A percentile compares a stretch with the other conserved stretches of the same genome.
phyloP scores from a whole-genome alignment of 495 filamentous ascomycete genomes.

The Penicillium paxilli region DNA sequence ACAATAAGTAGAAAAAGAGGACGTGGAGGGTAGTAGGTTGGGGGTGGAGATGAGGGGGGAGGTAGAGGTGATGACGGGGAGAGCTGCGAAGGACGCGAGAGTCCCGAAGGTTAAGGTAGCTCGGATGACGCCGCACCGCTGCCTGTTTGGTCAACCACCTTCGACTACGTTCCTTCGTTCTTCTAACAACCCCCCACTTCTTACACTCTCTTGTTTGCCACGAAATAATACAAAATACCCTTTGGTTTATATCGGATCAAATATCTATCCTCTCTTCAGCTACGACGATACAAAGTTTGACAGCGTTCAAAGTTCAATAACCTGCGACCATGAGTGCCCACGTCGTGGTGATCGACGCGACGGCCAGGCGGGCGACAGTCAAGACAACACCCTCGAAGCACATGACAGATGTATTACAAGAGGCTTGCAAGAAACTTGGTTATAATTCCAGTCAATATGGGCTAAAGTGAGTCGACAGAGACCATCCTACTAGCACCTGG shows the following conservation, averaged over 20 bases:
- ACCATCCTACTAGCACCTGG: neutral
- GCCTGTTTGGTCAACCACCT: constrained; percentile 33
- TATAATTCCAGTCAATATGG: constrained; percentile 71
- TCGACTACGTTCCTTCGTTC: constrained; percentile 28
- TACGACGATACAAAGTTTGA: neutral
- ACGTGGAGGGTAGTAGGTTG: constrained; percentile 13
- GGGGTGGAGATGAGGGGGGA: constrained; percentile 28
- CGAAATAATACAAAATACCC: neutral
- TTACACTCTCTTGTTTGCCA: neutral
- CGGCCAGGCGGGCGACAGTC: constrained; percentile 69
- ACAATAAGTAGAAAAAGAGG: constrained; percentile 3
- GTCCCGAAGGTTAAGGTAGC: too few relatives aligned
- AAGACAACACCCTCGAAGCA: constrained; percentile 80
- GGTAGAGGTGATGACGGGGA: constrained; percentile 31
- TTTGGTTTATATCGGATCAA: neutral
- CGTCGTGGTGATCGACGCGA: constrained; percentile 81
- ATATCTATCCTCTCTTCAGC: neutral
- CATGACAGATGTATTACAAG: constrained; percentile 77
- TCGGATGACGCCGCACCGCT: constrained; percentile 51
- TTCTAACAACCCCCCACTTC: constrained; percentile 11
- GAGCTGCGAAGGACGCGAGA: constrained; percentile 33
- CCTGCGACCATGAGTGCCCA: constrained; percentile 71
- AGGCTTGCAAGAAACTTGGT: constrained; percentile 81
- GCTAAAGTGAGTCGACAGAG: constrained; percentile 63
- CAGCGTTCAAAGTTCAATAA: neutral